Conservation (phyloP, 164 flowering plant genomes). For the Akebia trifoliata region DNA sequence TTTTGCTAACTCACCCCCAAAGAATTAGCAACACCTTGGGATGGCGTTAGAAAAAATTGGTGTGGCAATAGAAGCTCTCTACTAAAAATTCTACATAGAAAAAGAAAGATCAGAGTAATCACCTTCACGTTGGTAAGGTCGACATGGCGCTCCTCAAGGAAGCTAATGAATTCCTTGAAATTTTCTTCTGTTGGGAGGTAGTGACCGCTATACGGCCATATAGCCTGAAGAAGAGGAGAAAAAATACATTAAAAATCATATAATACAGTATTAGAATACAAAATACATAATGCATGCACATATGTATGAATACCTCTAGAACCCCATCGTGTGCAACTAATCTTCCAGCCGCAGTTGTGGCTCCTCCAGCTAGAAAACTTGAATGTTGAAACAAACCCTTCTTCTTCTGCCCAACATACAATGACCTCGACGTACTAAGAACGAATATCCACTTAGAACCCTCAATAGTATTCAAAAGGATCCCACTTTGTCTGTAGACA, state of each 20-base stretch:
- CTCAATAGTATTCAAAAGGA: conserved; percentile 33
- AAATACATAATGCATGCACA: not conserved
- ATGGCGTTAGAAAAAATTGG: not conserved
- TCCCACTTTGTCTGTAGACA: conserved; percentile 42
- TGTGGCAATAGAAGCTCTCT: not conserved
- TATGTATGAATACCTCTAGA: conserved; percentile 40
- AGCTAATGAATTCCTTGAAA: conserved; percentile 55
- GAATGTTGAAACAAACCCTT: conserved; percentile 83
- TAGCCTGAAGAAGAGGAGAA: conserved; percentile 35
- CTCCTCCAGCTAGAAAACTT: conserved; percentile 76
- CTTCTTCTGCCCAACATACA: conserved; percentile 69
- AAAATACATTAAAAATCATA: not conserved
- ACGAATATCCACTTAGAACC: conserved; percentile 79
- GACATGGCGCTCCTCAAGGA: conserved; percentile 52
- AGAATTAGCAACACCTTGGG: too few species aligned
- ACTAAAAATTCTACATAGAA: not conserved
- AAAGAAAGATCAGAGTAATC: not conserved
- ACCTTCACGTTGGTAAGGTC: conserved; percentile 74
- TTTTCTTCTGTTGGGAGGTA: conserved; percentile 78
- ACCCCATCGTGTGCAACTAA: conserved; percentile 55
- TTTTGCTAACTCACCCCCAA: too few species aligned
- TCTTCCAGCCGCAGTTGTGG: conserved; percentile 69
- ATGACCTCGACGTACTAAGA: conserved; percentile 49
- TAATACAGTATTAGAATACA: not conserved
- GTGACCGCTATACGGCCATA: conserved; percentile 87